Conservation (phyloP, 495 filamentous ascomycete species). For the Articulospora tetracladia region DNA sequence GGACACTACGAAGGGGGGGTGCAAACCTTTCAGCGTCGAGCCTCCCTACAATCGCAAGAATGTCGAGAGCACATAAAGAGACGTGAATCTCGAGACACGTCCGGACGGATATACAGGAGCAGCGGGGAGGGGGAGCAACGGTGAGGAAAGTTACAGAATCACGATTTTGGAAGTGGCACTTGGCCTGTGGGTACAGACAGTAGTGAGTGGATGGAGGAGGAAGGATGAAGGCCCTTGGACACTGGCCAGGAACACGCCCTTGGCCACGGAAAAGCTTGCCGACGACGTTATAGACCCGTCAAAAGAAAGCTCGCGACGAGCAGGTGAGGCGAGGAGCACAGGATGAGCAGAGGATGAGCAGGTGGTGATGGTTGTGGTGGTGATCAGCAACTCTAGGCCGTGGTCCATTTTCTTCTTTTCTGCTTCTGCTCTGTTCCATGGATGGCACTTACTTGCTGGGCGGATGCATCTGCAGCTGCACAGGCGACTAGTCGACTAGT, state of each 20-base stretch:
- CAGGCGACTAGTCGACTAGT: no score
- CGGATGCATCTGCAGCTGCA: no score
- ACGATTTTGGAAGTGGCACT: background rate
- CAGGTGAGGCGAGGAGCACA: background rate
- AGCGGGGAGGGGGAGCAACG: no score
- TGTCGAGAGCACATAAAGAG: no score
- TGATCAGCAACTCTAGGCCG: background rate
- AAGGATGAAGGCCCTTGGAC: background rate
- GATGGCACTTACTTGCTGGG: no score
- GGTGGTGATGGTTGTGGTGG: background rate
- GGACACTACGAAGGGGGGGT: background rate
- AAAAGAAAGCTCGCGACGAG: background rate
- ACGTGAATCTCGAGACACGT: no score
- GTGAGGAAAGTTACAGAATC: background rate
- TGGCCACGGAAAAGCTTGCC: slow-evolving; percentile 1
- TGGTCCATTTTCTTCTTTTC: no score
- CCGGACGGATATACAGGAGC: no score
- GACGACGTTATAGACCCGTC: background rate
- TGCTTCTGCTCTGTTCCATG: no score
- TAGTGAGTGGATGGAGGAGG: background rate
- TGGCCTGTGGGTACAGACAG: background rate
- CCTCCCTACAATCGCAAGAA: no score
- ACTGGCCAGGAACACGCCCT: slow-evolving; percentile 5
- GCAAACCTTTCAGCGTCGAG: no score
- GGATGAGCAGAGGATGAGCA: no score